These are phyloP conservation scores for Kodamaea sp. DNA, from an alignment of 1,139 yeast genomes.

Conservation along the genomic window DNA sequence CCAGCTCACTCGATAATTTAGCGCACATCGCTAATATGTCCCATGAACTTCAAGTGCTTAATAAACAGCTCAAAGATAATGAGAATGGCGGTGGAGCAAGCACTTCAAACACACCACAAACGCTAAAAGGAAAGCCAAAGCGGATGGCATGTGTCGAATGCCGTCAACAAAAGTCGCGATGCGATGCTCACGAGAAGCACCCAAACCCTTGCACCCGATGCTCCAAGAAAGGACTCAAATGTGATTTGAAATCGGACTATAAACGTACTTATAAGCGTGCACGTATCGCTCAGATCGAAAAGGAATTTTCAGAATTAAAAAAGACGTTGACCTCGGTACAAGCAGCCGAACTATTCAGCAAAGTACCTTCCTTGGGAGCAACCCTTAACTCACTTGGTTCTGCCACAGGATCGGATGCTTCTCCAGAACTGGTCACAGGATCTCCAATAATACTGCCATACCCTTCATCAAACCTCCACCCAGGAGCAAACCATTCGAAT, in stretches of 20 bases:
- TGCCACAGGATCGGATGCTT: too few species aligned
- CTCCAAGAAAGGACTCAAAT: constrained; percentile 59
- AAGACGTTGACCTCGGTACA: constrained; percentile 51
- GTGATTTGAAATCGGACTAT: constrained; percentile 75
- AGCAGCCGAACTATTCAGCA: constrained; percentile 43
- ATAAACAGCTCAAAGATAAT: constrained; percentile 24
- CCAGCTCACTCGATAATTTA: constrained; percentile 34
- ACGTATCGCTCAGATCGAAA: constrained; percentile 77
- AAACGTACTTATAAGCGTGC: constrained; percentile 88
- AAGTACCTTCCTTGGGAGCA: constrained; percentile 26
- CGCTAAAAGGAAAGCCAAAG: constrained; percentile 27
- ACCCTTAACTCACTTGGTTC: constrained; percentile 1
- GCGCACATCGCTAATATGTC: constrained; percentile 48
- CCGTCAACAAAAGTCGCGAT: constrained; percentile 86
- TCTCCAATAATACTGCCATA: too few species aligned
- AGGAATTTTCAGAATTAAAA: constrained; percentile 67
- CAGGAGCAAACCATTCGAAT: too few species aligned
- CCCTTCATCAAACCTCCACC: not conserved
- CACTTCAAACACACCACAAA: constrained; percentile 14
- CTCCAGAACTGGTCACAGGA: too few species aligned
- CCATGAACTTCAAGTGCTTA: constrained; percentile 35
- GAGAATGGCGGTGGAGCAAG: constrained; percentile 6
- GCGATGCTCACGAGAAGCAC: constrained; percentile 76
- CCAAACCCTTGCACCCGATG: constrained; percentile 89
- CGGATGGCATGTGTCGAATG: constrained; percentile 93